Conservation (phyloP, 495 filamentous ascomycete genomes). For the Thermothielavioides terrestris region DNA sequence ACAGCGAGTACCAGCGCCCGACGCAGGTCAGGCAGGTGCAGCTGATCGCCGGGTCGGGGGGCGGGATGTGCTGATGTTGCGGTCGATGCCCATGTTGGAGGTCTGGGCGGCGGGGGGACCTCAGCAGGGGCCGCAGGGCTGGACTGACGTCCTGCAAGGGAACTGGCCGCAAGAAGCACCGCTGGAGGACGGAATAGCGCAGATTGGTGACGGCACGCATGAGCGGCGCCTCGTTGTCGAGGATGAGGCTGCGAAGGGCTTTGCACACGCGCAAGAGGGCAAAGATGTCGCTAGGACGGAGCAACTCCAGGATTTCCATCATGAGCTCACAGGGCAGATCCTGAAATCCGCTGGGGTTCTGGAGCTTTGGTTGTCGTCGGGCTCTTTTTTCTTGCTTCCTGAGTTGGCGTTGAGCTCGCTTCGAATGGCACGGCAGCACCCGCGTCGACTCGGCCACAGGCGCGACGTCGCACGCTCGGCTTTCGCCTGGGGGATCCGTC, state of each 20-base stretch:
- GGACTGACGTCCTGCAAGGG: constrained; percentile 34
- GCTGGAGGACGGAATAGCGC: constrained; percentile 39
- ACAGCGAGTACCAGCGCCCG: constrained; percentile 45
- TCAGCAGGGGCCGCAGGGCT: constrained; percentile 24
- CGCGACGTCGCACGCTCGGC: not conserved
- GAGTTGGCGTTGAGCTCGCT: constrained; percentile 38
- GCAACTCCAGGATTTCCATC: constrained; percentile 32
- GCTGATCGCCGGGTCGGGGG: constrained; percentile 28
- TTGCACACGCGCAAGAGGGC: constrained; percentile 29
- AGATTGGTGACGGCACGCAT: constrained; percentile 27
- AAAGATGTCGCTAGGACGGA: constrained; percentile 43
- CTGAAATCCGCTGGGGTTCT: constrained; percentile 19
- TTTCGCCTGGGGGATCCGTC: not conserved
- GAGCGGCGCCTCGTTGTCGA: constrained; percentile 31
- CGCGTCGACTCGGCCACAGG: constrained; percentile 12
- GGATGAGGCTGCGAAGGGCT: constrained; percentile 32
- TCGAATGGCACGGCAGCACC: constrained; percentile 37
- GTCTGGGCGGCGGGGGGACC: constrained; percentile 28
- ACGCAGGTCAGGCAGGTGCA: constrained; percentile 48
- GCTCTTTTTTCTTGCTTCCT: constrained; percentile 36
- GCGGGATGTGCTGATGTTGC: constrained; percentile 42
- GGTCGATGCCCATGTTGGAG: constrained; percentile 31
- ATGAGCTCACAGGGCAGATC: constrained; percentile 44
- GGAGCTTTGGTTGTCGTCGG: constrained; percentile 10
- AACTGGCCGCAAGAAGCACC: constrained; percentile 42